Percentiles rank a stretch among this genome's conserved stretches.
phyloP scores from a whole-genome alignment of 2,329 filamentous ascomycete genomes.

The Ceratocystis variospora region DNA sequence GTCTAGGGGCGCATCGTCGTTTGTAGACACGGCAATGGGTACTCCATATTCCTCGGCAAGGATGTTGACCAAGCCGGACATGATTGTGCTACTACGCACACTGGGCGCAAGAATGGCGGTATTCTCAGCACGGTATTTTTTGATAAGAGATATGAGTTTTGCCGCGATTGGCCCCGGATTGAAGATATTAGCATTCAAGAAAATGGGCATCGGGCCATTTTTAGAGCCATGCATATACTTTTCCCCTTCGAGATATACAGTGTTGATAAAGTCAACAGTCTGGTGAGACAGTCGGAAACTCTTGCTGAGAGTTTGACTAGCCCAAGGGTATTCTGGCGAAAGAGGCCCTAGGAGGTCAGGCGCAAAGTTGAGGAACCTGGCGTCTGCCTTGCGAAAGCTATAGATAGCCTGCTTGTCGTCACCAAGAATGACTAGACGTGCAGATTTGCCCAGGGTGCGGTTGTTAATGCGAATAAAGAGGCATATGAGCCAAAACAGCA shows the following conservation, averaged over 20 bases:
- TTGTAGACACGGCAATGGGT: constrained; percentile 22
- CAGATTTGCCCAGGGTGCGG: constrained; percentile 14
- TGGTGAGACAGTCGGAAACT: constrained; percentile 24
- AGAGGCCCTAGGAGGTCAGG: constrained; percentile 21
- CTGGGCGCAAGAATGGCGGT: constrained; percentile 15
- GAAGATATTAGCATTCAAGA: constrained; percentile 21
- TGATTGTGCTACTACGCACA: not conserved
- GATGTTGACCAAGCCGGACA: constrained; percentile 2
- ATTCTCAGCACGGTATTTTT: constrained; percentile 20
- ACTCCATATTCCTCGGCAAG: constrained; percentile 18
- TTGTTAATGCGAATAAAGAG: constrained; percentile 23
- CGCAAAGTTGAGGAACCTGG: constrained; percentile 23
- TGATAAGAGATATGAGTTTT: constrained; percentile 21
- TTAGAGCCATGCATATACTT: constrained; percentile 24
- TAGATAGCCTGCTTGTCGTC: constrained; percentile 26
- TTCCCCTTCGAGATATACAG: constrained; percentile 23
- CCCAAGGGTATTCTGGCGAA: constrained; percentile 21
- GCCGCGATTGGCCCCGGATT: constrained; percentile 18
- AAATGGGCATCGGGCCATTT: constrained; percentile 23
- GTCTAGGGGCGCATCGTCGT: constrained; percentile 23
- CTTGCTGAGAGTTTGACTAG: constrained; percentile 20
- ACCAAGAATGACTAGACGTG: constrained; percentile 24
- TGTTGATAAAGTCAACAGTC: constrained; percentile 23
- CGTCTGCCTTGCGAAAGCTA: constrained; percentile 24
- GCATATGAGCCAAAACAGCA: constrained; percentile 23